Evolutionary conservation across 2,329 filamentous ascomycete species (phyloP).

Genomic region (Leptographium lundbergii): DNA sequence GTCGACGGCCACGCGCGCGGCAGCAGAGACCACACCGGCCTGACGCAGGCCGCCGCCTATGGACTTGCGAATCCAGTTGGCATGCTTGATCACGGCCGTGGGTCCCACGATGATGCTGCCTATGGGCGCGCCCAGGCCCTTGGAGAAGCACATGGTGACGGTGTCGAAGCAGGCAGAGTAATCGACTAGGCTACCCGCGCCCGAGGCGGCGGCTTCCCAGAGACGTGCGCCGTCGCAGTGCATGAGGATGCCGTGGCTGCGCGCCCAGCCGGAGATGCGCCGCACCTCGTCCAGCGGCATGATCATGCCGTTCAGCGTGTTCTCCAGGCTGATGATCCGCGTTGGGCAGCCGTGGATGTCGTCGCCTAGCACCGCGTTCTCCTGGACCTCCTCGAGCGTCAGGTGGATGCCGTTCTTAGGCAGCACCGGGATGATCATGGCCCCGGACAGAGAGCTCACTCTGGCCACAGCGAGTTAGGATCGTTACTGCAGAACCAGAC

Average conservation of each 20-base stretch:
- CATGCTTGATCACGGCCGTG: slow-evolving; percentile 47
- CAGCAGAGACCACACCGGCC: slow-evolving; percentile 61
- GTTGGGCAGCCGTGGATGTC: slow-evolving; percentile 73
- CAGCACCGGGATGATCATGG: slow-evolving; percentile 51
- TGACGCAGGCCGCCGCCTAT: slow-evolving; percentile 72
- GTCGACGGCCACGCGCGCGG: slow-evolving; percentile 64
- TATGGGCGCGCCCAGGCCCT: slow-evolving; percentile 39
- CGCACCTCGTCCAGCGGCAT: slow-evolving; percentile 62
- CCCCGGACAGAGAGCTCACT: slow-evolving; percentile 58
- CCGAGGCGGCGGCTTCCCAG: slow-evolving; percentile 35
- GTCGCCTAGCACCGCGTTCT: slow-evolving; percentile 49
- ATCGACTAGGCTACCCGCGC: slow-evolving; percentile 27
- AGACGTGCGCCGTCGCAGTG: slow-evolving; percentile 40
- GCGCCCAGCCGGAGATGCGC: slow-evolving; percentile 59
- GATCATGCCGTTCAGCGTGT: slow-evolving; percentile 69
- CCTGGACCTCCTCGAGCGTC: slow-evolving; percentile 63
- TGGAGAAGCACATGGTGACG: slow-evolving; percentile 46
- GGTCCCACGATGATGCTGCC: slow-evolving; percentile 33
- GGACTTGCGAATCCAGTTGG: slow-evolving; percentile 66
- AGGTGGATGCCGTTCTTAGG: slow-evolving; percentile 62
- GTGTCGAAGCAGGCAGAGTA: slow-evolving; percentile 35
- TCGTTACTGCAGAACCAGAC: neutral
- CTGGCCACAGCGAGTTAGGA: slow-evolving; percentile 25
- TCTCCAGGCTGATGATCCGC: slow-evolving; percentile 70
- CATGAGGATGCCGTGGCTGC: slow-evolving; percentile 29